Conservation (phyloP, 1,284 basidiomycete genomes). For the Anthracocystis walkeri region DNA sequence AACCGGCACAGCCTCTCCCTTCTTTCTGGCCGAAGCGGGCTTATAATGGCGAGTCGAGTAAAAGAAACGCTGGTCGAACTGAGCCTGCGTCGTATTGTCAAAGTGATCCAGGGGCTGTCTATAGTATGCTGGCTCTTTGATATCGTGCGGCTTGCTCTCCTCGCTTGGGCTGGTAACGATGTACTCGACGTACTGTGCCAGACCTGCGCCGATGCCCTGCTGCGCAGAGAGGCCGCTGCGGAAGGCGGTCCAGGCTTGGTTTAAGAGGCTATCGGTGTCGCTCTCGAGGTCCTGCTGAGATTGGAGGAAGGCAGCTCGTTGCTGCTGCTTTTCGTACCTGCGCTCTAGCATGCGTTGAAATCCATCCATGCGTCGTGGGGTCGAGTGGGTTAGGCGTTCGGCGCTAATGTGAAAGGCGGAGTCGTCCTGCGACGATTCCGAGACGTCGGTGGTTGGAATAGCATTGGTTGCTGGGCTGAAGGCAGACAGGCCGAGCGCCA, state of each 20-base stretch:
- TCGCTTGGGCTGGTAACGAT: neutral
- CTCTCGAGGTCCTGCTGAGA: neutral
- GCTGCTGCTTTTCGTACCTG: slow-evolving; percentile 37
- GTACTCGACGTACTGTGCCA: slow-evolving; percentile 28
- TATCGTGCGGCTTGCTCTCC: slow-evolving; percentile 29
- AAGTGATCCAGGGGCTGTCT: slow-evolving; percentile 85
- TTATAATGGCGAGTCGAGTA: slow-evolving; percentile 85
- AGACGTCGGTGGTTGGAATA: slow-evolving; percentile 12
- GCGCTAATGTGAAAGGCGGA: slow-evolving; percentile 27
- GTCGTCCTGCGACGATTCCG: neutral
- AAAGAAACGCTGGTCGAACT: slow-evolving; percentile 79
- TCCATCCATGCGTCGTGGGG: slow-evolving; percentile 43
- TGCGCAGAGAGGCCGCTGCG: slow-evolving; percentile 21
- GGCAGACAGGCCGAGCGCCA: slow-evolving; percentile 19
- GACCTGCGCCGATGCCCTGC: slow-evolving; percentile 13
- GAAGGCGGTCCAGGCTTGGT: slow-evolving; percentile 22
- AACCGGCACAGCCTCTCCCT: slow-evolving; percentile 59
- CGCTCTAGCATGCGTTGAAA: slow-evolving; percentile 46
- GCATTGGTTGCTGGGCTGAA: slow-evolving; percentile 11
- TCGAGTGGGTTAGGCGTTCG: slow-evolving; percentile 41
- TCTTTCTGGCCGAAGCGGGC: slow-evolving; percentile 83
- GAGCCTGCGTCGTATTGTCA: slow-evolving; percentile 66
- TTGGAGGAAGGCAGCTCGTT: neutral
- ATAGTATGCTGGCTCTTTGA: slow-evolving; percentile 72
- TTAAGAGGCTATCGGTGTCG: slow-evolving; percentile 2